A percentile compares a stretch with the other conserved stretches of the same genome.
Conservation (phyloP, 2,329 filamentous ascomycete genomes). For the Neonectria magnoliae region DNA sequence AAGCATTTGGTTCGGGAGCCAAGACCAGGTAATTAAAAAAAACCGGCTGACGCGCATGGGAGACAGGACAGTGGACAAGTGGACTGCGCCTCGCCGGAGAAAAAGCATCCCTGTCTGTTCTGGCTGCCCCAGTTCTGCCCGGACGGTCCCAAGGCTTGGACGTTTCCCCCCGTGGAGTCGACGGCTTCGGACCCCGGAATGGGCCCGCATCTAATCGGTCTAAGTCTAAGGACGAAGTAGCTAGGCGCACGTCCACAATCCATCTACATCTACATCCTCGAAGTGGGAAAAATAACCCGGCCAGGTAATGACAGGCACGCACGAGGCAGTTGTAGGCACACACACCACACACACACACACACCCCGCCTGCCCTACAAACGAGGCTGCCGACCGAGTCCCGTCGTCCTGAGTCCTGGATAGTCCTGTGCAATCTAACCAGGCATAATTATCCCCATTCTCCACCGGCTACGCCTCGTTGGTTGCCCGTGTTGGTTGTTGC, state of each 20-base stretch:
- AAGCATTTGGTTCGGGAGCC: not conserved
- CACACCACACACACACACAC: too few species aligned
- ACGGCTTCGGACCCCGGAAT: not conserved
- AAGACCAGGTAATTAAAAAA: not conserved
- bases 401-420: not conserved
- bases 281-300: not conserved
- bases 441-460: not conserved
- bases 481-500: not conserved
- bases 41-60: conserved; percentile 1
- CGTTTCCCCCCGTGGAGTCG: too few species aligned
- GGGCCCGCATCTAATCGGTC: not conserved
- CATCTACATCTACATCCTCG: not conserved
- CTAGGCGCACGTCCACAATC: not conserved
- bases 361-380: not conserved
- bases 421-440: not conserved
- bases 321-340: not conserved
- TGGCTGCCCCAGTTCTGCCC: not conserved
- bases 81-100: not conserved
- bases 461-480: conserved; percentile 1
- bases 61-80: not conserved
- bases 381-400: conserved; percentile 1
- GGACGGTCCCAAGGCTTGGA: not conserved
- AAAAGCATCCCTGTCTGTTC: not conserved
- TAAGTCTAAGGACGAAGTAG: not conserved
- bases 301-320: not conserved